Evolutionary conservation across 2,329 filamentous ascomycete species (phyloP), one percentile per base, ranked within the genome.

Genomic region (Albifimbria verrucaria): DNA sequence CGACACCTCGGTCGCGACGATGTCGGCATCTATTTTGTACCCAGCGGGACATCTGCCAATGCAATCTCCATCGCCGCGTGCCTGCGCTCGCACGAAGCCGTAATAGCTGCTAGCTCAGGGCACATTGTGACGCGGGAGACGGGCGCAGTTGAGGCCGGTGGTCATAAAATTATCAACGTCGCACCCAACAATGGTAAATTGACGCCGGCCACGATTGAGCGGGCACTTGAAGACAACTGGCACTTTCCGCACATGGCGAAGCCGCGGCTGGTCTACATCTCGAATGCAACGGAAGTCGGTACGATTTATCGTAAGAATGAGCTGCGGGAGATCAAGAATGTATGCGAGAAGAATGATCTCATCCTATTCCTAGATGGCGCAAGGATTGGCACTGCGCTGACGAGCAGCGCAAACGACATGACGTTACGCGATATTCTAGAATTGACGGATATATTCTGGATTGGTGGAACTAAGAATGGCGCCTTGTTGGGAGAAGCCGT

Each of bases 391-490:
- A 60, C 68, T 1, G 77, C 77, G 0, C 59, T 80, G 11, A 68
- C 72, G 2, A 75, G 77, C 0, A 62, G 58, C 10, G 63, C 61
- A 21, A 78, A 75, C 39, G 74, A 78, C 52, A 60, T 79, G 62
- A 72, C 69, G 0, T 65, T 77, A 5, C 57, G 58, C 0, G 77
- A 80, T 50, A 62, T 80, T 6, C 61, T 77, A 2, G 71, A 77
- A 4, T 58, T 78, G 41, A 77, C 74, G 0, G 77, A 80, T 51
- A 76, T 80, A 20, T 80, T 80, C 64, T 80, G 77, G 77, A 79
- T 80, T 36, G 77, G 77, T 3, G 77, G 77, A 0, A 80, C 77
- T 4, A 80, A 80, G 56, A 77, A 77, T 55, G 77, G 77, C 1
- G 76, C 77, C 0, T 58, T 80, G 3, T 67, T 80, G 3, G 77